A percentile compares a stretch with the other conserved stretches of the same genome.
phyloP scores from a whole-genome alignment of 2,329 filamentous ascomycete genomes.

The Hawksworthiomyces lignivorus region DNA sequence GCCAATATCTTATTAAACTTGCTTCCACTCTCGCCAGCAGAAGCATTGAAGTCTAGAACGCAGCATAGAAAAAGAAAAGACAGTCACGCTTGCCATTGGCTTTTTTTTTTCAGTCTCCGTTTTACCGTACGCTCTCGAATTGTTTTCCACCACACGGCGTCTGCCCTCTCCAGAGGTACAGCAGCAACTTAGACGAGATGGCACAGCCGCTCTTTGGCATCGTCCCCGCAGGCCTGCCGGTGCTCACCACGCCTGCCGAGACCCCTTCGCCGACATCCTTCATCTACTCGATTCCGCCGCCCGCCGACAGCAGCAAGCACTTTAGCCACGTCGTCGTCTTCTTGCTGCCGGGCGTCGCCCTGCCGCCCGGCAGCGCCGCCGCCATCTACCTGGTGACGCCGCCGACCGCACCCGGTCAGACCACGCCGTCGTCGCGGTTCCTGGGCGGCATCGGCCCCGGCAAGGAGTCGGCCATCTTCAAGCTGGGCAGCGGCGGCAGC shows the following conservation, averaged over 20 bases:
- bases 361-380: slow-evolving; percentile 72
- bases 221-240: slow-evolving; percentile 51
- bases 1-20: too few species aligned
- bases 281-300: slow-evolving; percentile 42
- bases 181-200: too few species aligned
- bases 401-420: slow-evolving; percentile 26
- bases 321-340: slow-evolving; percentile 87
- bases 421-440: slow-evolving; percentile 44
- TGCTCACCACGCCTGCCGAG: slow-evolving; percentile 47
- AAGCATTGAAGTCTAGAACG: too few species aligned
- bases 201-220: slow-evolving; percentile 48
- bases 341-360: slow-evolving; percentile 66
- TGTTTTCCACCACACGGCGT: too few species aligned
- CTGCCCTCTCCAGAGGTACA: too few species aligned
- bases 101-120: too few species aligned
- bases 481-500: slow-evolving; percentile 40
- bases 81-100: too few species aligned
- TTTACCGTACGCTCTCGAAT: too few species aligned
- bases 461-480: slow-evolving; percentile 90
- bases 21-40: too few species aligned
- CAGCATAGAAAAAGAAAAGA: too few species aligned
- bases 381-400: slow-evolving; percentile 75
- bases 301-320: slow-evolving; percentile 31
- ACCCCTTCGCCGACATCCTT: slow-evolving; percentile 47
- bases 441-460: slow-evolving; percentile 83